Evolutionary conservation across 106 monocot species (phyloP).

Genomic region (Vanilla planifolia): DNA sequence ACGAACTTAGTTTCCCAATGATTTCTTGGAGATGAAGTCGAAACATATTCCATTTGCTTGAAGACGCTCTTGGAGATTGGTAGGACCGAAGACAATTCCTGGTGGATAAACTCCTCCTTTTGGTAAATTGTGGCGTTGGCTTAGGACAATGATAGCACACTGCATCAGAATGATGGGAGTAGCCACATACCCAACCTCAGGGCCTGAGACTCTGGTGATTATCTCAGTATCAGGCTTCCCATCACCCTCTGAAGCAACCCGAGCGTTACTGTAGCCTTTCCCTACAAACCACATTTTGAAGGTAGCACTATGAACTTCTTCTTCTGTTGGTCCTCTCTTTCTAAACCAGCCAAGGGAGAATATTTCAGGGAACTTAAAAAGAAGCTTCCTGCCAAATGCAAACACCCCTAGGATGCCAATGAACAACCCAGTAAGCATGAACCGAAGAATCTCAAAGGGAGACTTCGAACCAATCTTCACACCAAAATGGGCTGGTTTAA

Average conservation of each 20-base stretch:
- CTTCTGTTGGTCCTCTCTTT: constrained; percentile 82
- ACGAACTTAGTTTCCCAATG: not conserved
- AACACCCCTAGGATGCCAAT: constrained; percentile 58
- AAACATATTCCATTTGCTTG: constrained; percentile 88
- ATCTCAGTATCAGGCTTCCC: constrained; percentile 78
- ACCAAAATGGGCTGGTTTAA: constrained; percentile 86
- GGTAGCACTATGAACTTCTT: constrained; percentile 65
- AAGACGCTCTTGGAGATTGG: constrained; percentile 61
- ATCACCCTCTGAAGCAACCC: constrained; percentile 18
- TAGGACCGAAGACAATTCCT: constrained; percentile 73
- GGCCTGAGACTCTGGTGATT: constrained; percentile 77
- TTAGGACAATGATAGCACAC: constrained; percentile 65
- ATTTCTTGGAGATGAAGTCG: constrained; percentile 59
- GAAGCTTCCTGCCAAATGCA: constrained; percentile 62
- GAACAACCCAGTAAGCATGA: constrained; percentile 57
- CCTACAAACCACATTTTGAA: constrained; percentile 99
- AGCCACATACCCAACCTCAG: constrained; percentile 76
- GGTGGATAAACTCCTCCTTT: constrained; percentile 77
- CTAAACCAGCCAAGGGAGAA: constrained; percentile 78
- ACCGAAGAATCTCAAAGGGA: constrained; percentile 20
- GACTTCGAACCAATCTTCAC: constrained; percentile 81
- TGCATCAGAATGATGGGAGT: constrained; percentile 86
- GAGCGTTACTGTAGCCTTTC: constrained; percentile 56
- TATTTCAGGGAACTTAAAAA: constrained; percentile 65
- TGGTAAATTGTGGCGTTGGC: constrained; percentile 49